phyloP scores from a whole-genome alignment of 257 asterid genomes.

The Parsonsia alboflavescens region DNA sequence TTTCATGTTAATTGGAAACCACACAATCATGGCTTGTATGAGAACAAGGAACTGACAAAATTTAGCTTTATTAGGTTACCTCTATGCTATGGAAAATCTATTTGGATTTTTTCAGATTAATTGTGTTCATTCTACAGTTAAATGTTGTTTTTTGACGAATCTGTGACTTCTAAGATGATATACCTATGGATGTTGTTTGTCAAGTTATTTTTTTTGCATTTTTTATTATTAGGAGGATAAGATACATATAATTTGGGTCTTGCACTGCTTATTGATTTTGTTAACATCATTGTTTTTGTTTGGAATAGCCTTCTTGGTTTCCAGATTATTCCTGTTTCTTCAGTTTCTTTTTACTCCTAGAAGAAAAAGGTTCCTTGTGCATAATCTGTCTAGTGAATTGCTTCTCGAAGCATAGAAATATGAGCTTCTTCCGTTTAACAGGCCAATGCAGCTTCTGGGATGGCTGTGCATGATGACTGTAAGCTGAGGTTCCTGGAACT shows the following conservation, averaged over 20 bases:
- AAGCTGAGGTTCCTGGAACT: conserved; percentile 19
- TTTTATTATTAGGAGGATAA: background rate
- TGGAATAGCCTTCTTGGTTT: background rate
- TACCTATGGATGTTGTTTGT: background rate
- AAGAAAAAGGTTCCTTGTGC: background rate
- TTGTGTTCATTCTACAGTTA: background rate
- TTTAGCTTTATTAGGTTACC: background rate
- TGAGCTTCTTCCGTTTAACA: background rate
- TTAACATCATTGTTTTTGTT: background rate
- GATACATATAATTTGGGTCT: background rate
- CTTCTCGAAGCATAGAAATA: background rate
- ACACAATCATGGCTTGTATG: background rate
- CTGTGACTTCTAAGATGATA: background rate
- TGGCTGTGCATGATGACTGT: conserved; percentile 23
- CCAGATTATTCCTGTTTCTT: background rate
- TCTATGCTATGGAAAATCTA: background rate
- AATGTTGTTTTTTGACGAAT: background rate
- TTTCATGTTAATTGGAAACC: background rate
- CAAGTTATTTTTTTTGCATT: background rate
- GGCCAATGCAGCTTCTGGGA: conserved; percentile 24
- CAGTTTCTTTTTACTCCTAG: background rate
- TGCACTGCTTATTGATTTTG: background rate
- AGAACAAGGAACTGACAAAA: background rate
- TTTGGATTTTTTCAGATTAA: background rate
- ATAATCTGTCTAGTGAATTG: background rate